Conservation (phyloP, 163 green algal genomes). For the Picocystis sp. region DNA sequence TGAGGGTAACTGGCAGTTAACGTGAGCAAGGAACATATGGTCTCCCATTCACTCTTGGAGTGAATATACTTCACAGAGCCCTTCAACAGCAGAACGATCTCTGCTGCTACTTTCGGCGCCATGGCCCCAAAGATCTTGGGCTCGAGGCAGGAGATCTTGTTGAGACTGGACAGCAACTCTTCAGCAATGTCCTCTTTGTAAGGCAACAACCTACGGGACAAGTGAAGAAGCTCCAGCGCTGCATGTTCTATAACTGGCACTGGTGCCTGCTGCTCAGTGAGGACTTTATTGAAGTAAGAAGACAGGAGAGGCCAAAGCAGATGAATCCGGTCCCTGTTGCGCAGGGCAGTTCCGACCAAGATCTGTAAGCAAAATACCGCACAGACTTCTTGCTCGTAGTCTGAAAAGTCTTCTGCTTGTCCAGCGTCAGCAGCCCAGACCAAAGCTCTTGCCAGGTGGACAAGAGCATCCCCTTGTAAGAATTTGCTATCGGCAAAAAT, state of each 20-base stretch:
- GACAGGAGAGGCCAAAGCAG: conserved; percentile 46
- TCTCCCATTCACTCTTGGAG: conserved; percentile 53
- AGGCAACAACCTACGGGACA: conserved; percentile 72
- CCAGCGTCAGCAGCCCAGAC: too few species aligned
- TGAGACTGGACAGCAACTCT: conserved; percentile 53
- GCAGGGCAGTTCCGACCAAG: conserved; percentile 62
- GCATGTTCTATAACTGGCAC: conserved; percentile 46
- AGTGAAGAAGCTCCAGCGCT: conserved; percentile 61
- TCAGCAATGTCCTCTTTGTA: conserved; percentile 74
- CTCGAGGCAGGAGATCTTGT: conserved; percentile 48
- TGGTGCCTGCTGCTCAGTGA: too few species aligned
- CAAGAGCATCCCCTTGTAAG: conserved; percentile 39
- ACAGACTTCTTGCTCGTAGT: conserved; percentile 28
- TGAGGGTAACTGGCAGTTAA: conserved; percentile 33
- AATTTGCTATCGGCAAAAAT: conserved; percentile 79
- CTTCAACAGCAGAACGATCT: conserved; percentile 56
- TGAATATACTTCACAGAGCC: conserved; percentile 37
- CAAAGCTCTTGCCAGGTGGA: conserved; percentile 51
- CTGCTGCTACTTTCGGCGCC: conserved; percentile 38
- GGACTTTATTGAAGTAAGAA: not conserved
- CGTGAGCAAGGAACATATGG: conserved; percentile 52
- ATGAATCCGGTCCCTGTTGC: conserved; percentile 70
- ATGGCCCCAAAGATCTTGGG: conserved; percentile 40
- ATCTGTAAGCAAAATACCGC: conserved; percentile 79
- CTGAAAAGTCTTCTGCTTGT: not conserved